A percentile compares a stretch with the other conserved stretches of the same genome.
Evolutionary conservation across 352 stramenopile species (phyloP).

Genomic region (Phytophthora agathidicida): DNA sequence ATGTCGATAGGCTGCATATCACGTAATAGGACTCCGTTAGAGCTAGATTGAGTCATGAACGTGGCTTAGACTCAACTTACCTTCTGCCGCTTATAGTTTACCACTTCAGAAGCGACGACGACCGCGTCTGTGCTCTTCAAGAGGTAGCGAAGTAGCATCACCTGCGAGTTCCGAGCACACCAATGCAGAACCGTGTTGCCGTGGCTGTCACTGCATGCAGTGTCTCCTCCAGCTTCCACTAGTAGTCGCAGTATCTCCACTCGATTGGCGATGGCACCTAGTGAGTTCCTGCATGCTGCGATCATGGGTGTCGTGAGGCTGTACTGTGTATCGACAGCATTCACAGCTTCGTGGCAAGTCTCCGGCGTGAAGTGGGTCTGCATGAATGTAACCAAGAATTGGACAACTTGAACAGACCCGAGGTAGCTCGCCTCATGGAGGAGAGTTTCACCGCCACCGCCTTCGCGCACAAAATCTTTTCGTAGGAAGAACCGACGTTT

Average conservation of each 20-base stretch:
- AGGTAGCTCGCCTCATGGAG: slow-evolving; percentile 61
- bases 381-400: slow-evolving; percentile 44
- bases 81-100: slow-evolving; percentile 69
- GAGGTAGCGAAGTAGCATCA: slow-evolving; percentile 59
- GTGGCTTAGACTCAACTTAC: slow-evolving; percentile 15
- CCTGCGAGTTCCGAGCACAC: slow-evolving; percentile 60
- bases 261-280: slow-evolving; percentile 45
- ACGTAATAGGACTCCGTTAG: neutral
- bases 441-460: slow-evolving; percentile 40
- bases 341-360: slow-evolving; percentile 34
- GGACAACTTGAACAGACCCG: slow-evolving; percentile 40
- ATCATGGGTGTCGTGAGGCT: slow-evolving; percentile 63
- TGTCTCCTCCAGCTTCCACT: slow-evolving; percentile 47
- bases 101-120: slow-evolving; percentile 42
- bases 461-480: slow-evolving; percentile 21
- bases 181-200: slow-evolving; percentile 76
- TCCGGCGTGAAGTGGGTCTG: slow-evolving; percentile 39
- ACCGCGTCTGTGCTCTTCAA: slow-evolving; percentile 64
- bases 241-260: slow-evolving; percentile 61
- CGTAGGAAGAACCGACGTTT: slow-evolving; percentile 38
- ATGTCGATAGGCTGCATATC: slow-evolving; percentile 55
- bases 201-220: slow-evolving; percentile 52
- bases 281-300: slow-evolving; percentile 52
- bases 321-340: slow-evolving; percentile 56
- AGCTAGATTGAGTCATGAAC: neutral